These are phyloP conservation scores for Hibiscus trionum DNA, from an alignment of 345 rosid genomes.

Conservation along the genomic window DNA sequence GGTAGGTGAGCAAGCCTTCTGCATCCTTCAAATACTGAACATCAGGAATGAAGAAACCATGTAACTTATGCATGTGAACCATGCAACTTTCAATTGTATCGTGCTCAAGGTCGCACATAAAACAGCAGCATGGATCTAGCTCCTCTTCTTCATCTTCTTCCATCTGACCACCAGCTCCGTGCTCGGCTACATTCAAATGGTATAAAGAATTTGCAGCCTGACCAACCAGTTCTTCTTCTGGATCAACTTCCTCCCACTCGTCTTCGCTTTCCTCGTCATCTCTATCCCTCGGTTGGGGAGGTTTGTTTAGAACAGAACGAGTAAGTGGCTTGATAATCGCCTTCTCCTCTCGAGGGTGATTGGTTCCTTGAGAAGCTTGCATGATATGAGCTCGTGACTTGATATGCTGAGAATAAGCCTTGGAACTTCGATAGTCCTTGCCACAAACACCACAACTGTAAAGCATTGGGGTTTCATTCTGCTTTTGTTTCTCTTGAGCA, in stretches of 20 bases:
- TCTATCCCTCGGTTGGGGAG: conserved; percentile 18
- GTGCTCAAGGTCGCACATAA: conserved; percentile 75
- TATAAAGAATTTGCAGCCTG: conserved; percentile 47
- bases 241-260: conserved; percentile 78
- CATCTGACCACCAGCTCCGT: conserved; percentile 21
- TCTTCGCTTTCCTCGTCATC: conserved; percentile 54
- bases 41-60: conserved; percentile 90
- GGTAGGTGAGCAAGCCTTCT: conserved; percentile 76
- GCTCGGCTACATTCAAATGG: conserved; percentile 44
- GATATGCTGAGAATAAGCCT: conserved; percentile 83
- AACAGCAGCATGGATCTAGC: conserved; percentile 78
- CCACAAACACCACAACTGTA: conserved; percentile 53
- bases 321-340: conserved; percentile 49
- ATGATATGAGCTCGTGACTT: conserved; percentile 53
- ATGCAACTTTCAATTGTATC: conserved; percentile 66
- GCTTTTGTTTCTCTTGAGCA: conserved; percentile 53
- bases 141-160: conserved; percentile 33
- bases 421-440: conserved; percentile 76
- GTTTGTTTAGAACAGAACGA: conserved; percentile 32
- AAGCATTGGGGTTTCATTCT: neutral
- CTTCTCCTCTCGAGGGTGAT: conserved; percentile 33
- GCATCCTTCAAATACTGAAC: conserved; percentile 87
- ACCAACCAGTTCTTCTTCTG: conserved; percentile 54
- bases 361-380: conserved; percentile 51
- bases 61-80: conserved; percentile 94